Evolutionary conservation across 345 rosid species (phyloP).

Genomic region (Fremontodendron californicum): DNA sequence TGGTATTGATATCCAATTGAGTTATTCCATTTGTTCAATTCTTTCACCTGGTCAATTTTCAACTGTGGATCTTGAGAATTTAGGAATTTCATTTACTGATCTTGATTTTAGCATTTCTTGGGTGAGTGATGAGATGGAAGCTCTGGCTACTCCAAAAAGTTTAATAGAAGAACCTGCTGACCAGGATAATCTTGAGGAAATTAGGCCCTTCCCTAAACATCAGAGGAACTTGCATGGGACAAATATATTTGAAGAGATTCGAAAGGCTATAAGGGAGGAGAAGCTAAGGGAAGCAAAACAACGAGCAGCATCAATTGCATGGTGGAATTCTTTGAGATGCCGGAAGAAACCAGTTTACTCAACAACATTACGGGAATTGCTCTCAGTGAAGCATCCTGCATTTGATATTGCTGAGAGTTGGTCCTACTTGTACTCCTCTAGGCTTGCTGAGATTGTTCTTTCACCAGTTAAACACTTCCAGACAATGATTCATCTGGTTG

Average conservation of each 20-base stretch:
- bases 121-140: conserved; percentile 72
- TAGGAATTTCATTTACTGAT: conserved; percentile 78
- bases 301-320: conserved; percentile 75
- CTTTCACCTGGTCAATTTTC: conserved; percentile 60
- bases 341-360: conserved; percentile 76
- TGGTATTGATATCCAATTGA: conserved; percentile 69
- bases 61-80: conserved; percentile 45
- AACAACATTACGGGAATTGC: conserved; percentile 49
- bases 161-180: conserved; percentile 48
- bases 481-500: conserved; percentile 67
- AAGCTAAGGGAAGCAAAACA: conserved; percentile 66
- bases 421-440: conserved; percentile 59
- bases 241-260: conserved; percentile 82
- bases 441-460: conserved; percentile 71
- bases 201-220: conserved; percentile 28
- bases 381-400: conserved; percentile 57
- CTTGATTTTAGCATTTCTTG: conserved; percentile 75
- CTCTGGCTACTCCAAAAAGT: conserved; percentile 68
- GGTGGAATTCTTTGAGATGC: conserved; percentile 99
- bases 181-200: conserved; percentile 36
- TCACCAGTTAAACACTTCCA: conserved; percentile 84
- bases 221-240: conserved; percentile 46
- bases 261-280: conserved; percentile 65
- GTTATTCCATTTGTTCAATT: conserved; percentile 65
- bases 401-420: conserved; percentile 42